A percentile compares a stretch with the other conserved stretches of the same genome.
Evolutionary conservation across 106 monocot species (phyloP).

Genomic region (Dendrobium officinale): DNA sequence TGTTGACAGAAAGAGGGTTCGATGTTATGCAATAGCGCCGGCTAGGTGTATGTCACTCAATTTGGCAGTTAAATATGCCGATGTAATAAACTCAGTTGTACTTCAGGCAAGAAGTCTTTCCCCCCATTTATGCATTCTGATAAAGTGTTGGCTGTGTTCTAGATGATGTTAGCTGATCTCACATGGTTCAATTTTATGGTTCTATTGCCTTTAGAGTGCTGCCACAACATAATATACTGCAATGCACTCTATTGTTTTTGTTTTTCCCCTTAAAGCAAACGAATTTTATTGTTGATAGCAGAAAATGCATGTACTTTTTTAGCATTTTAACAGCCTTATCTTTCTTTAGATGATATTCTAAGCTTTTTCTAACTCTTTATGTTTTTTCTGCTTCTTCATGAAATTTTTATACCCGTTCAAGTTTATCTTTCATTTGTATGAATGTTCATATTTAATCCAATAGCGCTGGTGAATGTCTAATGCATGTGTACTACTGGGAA

Average conservation of each 20-base stretch:
- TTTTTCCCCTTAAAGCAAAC: not conserved
- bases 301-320: not conserved
- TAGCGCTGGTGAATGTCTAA: not conserved
- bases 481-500: not conserved
- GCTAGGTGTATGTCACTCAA: conserved; percentile 90
- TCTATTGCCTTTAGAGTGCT: not conserved
- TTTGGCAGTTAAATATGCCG: conserved; percentile 78
- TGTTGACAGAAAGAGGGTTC: conserved; percentile 58
- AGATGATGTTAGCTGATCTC: not conserved
- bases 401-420: not conserved
- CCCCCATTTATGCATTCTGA: not conserved
- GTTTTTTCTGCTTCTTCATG: not conserved
- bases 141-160: not conserved
- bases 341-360: not conserved
- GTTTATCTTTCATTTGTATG: not conserved
- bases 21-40: conserved; percentile 85
- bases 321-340: not conserved
- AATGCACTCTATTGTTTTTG: not conserved
- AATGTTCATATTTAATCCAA: not conserved
- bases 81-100: conserved; percentile 92
- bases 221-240: not conserved
- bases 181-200: not conserved
- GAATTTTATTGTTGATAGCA: not conserved
- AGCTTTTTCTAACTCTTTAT: not conserved
- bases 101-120: conserved; percentile 50